These are phyloP conservation scores for Globisporangium ultimum DNA, from an alignment of 352 stramenopile genomes.

Conservation along the genomic window DNA sequence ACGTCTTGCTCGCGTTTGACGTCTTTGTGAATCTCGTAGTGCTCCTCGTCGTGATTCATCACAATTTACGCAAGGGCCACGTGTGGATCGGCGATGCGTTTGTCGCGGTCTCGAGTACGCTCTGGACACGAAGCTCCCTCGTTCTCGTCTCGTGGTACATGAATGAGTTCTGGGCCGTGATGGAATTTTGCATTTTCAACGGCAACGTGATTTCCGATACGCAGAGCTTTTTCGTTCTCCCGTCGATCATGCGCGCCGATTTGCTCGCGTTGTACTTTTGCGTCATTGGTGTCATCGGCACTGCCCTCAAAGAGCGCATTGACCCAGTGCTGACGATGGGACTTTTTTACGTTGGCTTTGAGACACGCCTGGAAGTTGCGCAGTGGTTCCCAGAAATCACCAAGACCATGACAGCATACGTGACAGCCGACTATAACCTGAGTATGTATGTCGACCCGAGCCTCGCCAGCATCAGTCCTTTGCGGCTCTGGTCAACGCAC, in stretches of 20 bases:
- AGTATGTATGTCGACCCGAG: not conserved
- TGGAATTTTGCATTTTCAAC: conserved; percentile 39
- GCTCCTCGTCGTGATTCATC: conserved; percentile 26
- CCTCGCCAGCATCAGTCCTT: not conserved
- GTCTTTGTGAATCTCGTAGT: conserved; percentile 30
- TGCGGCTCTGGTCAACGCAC: conserved; percentile 18
- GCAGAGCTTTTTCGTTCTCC: conserved; percentile 1
- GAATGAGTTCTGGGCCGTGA: conserved; percentile 39
- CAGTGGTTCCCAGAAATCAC: not conserved
- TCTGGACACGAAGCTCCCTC: conserved; percentile 28
- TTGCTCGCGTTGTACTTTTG: conserved; percentile 17
- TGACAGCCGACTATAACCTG: conserved; percentile 2
- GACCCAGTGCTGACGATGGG: conserved; percentile 8
- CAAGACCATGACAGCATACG: too few species aligned
- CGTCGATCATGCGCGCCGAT: conserved; percentile 16
- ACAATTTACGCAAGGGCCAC: conserved; percentile 26
- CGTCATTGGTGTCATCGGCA: conserved; percentile 2
- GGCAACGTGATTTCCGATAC: conserved; percentile 16
- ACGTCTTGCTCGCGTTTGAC: conserved; percentile 38
- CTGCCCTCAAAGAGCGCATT: conserved; percentile 7
- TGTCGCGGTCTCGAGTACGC: conserved; percentile 25
- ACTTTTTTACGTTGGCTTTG: not conserved
- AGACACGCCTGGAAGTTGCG: not conserved
- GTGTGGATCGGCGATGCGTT: conserved; percentile 44
- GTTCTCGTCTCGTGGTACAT: conserved; percentile 38